Evolutionary conservation across 352 stramenopile genomes (phyloP).

Genomic region (Porosira glacialis): DNA sequence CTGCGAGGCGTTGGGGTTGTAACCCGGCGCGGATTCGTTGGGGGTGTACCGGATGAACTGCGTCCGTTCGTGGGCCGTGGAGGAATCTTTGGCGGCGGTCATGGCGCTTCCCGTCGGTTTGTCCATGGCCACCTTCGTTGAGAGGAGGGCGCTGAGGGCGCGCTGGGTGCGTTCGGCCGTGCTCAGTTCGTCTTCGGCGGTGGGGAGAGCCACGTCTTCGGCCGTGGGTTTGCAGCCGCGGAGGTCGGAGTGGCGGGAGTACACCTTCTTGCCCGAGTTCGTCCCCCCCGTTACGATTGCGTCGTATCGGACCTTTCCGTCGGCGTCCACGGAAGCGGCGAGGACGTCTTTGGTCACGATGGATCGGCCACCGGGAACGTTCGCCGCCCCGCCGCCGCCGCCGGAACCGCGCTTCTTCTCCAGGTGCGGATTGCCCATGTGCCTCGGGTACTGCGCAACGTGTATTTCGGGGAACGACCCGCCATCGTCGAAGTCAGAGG

Average conservation of each 20-base stretch:
- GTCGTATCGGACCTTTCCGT: conserved; percentile 91
- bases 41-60: conserved; percentile 90
- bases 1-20: conserved; percentile 90
- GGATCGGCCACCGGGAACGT: conserved; percentile 60
- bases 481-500: conserved; percentile 94
- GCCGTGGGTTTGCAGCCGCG: conserved; percentile 83
- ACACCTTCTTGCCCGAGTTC: conserved; percentile 92
- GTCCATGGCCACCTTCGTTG: conserved; percentile 87
- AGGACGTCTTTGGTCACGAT: conserved; percentile 80
- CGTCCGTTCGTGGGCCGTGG: conserved; percentile 77
- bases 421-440: conserved; percentile 87
- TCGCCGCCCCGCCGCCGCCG: conserved; percentile 11
- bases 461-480: conserved; percentile 98
- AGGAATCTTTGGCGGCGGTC: conserved; percentile 63
- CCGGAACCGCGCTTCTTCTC: conserved; percentile 28
- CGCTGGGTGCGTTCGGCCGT: conserved; percentile 79
- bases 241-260: conserved; percentile 90
- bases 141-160: conserved; percentile 87
- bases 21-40: conserved; percentile 86
- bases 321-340: conserved; percentile 87
- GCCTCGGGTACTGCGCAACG: conserved; percentile 93
- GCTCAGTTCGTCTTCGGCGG: conserved; percentile 77
- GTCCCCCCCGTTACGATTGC: conserved; percentile 93
- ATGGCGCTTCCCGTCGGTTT: conserved; percentile 81
- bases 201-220: conserved; percentile 82